Evolutionary conservation across 306 rosid species (phyloP), one percentile per base, ranked within the genome.

Genomic region (Cajanus cajan): DNA sequence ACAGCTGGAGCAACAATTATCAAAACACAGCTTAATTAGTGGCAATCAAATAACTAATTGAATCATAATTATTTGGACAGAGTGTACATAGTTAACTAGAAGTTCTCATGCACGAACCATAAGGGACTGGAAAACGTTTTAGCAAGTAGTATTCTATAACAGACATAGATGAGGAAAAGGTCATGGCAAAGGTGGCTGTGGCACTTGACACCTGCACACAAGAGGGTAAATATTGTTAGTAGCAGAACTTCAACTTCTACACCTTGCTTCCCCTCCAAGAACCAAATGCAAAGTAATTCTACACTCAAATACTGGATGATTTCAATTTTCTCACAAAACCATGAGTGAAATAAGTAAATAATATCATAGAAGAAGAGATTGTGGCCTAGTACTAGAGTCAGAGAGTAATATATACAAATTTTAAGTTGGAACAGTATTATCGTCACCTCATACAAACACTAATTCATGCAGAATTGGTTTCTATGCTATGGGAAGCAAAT

Each of bases 151-250:
- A 95, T 86, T 95, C 98, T 47, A 95, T 91, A 5, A 95, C 98
- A 57, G 98, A 95, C 98, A 95, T 95, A 11, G 98, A 95, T 7
- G 98, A 92, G 15, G 98, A 95, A 82, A 95, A 95, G 68, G 88
- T 88, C 98, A 92, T 95, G 52, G 96, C 97, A 70, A 95, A 92
- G 5, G 97, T 95, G 50, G 98, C 98, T 3, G 97, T 89, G 76
- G 98, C 98, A 11, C 95, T 95, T 44, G 98, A 91, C 55, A 95
- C 98, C 98, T 95, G 86, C 83, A 69, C 51, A 52, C 13, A 78
- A 81, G 37, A 71, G 14, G 64, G 33, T 80, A 19, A 72, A 68
- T 76, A 70, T 22, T 41, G 15, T 62, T 7, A 69, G 34, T 55
- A 22, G 25, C 51, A 43, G n/a, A 44, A 73, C 21, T 43, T 7